Base-by-base conservation (phyloP, 1,284 basidiomycete species). In the Leucoagaricus sp. region DNA sequence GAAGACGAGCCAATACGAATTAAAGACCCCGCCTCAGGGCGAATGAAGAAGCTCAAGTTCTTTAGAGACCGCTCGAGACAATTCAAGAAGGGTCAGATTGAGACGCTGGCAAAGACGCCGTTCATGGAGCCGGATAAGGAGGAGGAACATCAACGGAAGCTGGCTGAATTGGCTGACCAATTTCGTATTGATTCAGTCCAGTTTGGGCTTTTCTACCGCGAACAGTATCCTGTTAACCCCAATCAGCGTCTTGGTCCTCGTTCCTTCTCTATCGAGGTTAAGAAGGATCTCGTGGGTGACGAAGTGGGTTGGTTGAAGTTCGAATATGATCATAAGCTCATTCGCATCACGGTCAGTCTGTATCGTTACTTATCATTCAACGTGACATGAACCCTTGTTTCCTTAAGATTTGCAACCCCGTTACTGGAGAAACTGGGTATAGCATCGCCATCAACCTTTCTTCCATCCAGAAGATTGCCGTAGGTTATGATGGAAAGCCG, bases 221-320 rank as follows among this genome's bases (percentile, higher is more conserved):
- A 68, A 8, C 60, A 56, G 17, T 72, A 71, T 60, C 75, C 67
- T 63, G 55, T 63, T 17, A 62, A 57, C 33, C 66, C 66, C 29
- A 69, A 71, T 29, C 66, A 64, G 10, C 72, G 68, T 21, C 71
- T 69, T 26, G 64, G 65, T 12, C 72, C 78, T 19, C 79, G 86
- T 4, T 73, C 77, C 5, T 91, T 86, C 65, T 89, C 86, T 0
- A 73, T 82, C 6, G 89, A 91, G 71, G 89, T 81, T 80, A 74
- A 79, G 49, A 53, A 55, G 33, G 58, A 46, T 26, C 55, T 56
- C 64, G 71, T 64, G 8, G 55, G 70, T 17, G 67, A 73, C 55
- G 77, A 80, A 34, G 75, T 77, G 55, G 86, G 79, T 0, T 76
- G 79, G 68, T 67, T 90, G 19, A 70, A 72, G 53, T 83, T 89